Evolutionary conservation across 164 flowering plant species (phyloP).

Genomic region (Hamamelis virginiana): DNA sequence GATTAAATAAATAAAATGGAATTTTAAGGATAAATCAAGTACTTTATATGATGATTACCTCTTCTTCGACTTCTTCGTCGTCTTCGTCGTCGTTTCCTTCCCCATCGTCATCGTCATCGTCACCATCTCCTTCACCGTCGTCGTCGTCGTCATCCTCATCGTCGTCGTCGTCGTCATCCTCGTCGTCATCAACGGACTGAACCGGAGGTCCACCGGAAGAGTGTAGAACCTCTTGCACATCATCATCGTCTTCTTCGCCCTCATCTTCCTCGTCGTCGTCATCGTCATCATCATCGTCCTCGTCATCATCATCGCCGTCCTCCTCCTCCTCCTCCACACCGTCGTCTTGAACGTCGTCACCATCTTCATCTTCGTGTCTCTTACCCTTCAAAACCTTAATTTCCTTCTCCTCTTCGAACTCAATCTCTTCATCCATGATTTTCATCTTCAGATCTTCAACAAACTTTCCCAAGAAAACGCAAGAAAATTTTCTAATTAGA

Average conservation of each 20-base stretch:
- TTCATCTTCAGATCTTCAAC: slow-evolving; percentile 18
- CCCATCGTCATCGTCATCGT: slow-evolving; percentile 41
- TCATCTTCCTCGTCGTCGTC: slow-evolving; percentile 19
- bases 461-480: slow-evolving; percentile 1
- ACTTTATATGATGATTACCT: slow-evolving; percentile 23
- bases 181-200: slow-evolving; percentile 24
- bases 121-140: slow-evolving; percentile 41
- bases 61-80: slow-evolving; percentile 36
- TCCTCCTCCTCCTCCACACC: slow-evolving; percentile 21
- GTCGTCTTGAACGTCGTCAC: slow-evolving; percentile 12
- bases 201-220: too few species aligned
- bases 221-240: slow-evolving; percentile 24
- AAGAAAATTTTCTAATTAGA: slow-evolving; percentile 3
- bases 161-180: slow-evolving; percentile 19
- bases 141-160: slow-evolving; percentile 27
- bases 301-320: slow-evolving; percentile 19
- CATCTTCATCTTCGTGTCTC: slow-evolving; percentile 9
- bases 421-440: slow-evolving; percentile 27
- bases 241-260: slow-evolving; percentile 25
- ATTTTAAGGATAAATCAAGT: too few species aligned
- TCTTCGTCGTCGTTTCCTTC: slow-evolving; percentile 29
- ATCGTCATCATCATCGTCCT: slow-evolving; percentile 1
- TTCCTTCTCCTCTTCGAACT: slow-evolving; percentile 31
- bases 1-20: background rate
- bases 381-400: slow-evolving; percentile 29